phyloP scores from a whole-genome alignment of 257 asterid genomes.

The Solanum sejunctum region DNA sequence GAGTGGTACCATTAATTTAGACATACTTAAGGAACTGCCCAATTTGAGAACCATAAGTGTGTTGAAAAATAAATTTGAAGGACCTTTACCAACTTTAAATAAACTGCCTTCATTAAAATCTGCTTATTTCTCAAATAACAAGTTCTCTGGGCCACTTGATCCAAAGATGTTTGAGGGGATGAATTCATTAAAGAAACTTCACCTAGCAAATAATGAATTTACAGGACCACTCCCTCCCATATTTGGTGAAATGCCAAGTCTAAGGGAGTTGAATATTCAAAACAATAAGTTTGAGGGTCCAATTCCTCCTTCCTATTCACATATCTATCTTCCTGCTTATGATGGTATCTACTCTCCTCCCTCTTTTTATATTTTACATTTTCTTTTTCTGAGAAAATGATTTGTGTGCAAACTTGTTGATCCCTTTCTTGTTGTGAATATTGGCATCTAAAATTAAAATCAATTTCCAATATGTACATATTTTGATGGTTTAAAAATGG shows the following conservation, averaged over 20 bases:
- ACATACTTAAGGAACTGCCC: constrained; percentile 27
- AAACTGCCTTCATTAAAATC: constrained; percentile 22
- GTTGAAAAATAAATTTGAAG: constrained; percentile 44
- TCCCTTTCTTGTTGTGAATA: not conserved
- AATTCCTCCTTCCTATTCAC: constrained; percentile 40
- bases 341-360: constrained; percentile 17
- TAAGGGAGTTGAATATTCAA: constrained; percentile 45
- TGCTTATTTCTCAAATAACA: constrained; percentile 41
- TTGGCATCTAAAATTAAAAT: not conserved
- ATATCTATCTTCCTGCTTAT: constrained; percentile 27
- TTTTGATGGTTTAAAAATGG: not conserved
- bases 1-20: constrained; percentile 46
- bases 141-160: constrained; percentile 44
- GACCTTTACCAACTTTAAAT: constrained; percentile 39
- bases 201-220: constrained; percentile 44
- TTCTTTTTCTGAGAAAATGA: not conserved
- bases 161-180: constrained; percentile 32
- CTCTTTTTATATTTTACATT: not conserved
- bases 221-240: constrained; percentile 48
- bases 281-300: constrained; percentile 50
- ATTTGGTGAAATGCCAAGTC: constrained; percentile 29
- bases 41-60: constrained; percentile 45
- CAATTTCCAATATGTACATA: not conserved
- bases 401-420: not conserved
- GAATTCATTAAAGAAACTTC: constrained; percentile 48